Base-by-base conservation (phyloP, 2,329 filamentous ascomycete species). In the Epichloe scottii region DNA sequence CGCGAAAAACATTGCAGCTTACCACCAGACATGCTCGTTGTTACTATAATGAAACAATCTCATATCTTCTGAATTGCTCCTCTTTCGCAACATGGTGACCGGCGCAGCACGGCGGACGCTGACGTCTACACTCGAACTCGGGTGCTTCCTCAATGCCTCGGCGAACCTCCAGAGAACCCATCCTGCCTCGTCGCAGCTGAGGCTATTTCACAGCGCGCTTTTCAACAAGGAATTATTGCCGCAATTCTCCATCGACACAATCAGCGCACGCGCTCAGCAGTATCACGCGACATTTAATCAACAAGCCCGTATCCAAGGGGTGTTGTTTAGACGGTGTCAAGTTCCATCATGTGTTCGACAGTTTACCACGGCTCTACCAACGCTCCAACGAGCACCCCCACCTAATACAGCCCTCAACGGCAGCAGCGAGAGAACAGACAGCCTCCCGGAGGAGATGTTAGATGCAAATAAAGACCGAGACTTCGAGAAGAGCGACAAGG, bases 401-500 rank as follows among this genome's bases (percentile, higher is more conserved):
- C 63, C 53, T 53, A 60, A 64, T 47, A 50, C 53, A 34, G 55
- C 67, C 49, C 65, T 21, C 60, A 64, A 49, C 62, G 65, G 47
- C 68, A 71, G 54, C 67, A 74, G 53, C 65, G 70, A 47, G 46
- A 51, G 38, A 58, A 62, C 5, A 46, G 42, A 53, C 7, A 54
- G 53, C 26, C 39, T 26, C 6, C 37, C 8, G 23, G 68, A 75
- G 53, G 59, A 66, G 46, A 52, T 68, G 41, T 51, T 52, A 10
- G 53, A 59, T 10, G 54, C 62, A 35, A 58, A 63, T 30, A 58
- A 63, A 34, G 68, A 76, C 45, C 57, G 68, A 33, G 68, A 71
- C 15, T 78, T 80, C 44, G 72, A 79, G 50, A 78, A 84, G 59
- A 90, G 87, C 53, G 91, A 95, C 64, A 91, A 85, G 67, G 93